Evolutionary conservation across 2,329 filamentous ascomycete genomes (phyloP).

Genomic region (Exserohilum turcica): DNA sequence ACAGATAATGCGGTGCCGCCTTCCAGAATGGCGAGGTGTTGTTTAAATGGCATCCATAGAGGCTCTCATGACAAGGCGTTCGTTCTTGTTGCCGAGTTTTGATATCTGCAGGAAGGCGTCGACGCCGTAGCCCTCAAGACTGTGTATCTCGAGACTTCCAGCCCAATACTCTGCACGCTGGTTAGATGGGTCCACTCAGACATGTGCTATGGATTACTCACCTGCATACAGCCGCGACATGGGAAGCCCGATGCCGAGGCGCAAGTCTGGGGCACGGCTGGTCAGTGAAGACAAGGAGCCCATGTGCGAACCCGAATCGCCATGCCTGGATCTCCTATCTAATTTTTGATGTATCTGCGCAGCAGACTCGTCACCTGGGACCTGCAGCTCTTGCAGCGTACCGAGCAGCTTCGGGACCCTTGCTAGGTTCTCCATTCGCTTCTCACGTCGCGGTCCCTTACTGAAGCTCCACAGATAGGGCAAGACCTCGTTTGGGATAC

Average conservation of each 20-base stretch:
- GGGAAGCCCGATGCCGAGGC: constrained; percentile 89
- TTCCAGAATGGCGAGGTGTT: background rate
- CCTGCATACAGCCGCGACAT: constrained; percentile 88
- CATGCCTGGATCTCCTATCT: constrained; percentile 27
- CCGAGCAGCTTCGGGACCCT: constrained; percentile 90
- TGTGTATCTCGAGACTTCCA: constrained; percentile 87
- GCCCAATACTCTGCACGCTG: constrained; percentile 81
- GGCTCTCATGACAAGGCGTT: constrained; percentile 72
- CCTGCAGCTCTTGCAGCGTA: constrained; percentile 83
- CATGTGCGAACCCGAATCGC: constrained; percentile 41
- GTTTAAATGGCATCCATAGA: constrained; percentile 58
- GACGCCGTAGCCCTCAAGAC: constrained; percentile 91
- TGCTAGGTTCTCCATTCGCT: constrained; percentile 80
- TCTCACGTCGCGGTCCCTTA: constrained; percentile 81
- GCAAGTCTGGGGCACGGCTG: constrained; percentile 80
- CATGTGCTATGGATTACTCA: constrained; percentile 10
- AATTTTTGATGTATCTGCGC: constrained; percentile 25
- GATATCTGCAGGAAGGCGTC: constrained; percentile 97
- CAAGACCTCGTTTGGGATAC: constrained; percentile 81
- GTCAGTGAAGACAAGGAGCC: constrained; percentile 80
- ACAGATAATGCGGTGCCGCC: background rate
- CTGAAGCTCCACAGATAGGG: constrained; percentile 96
- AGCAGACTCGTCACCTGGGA: constrained; percentile 35
- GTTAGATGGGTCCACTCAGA: background rate
- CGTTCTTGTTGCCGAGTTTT: constrained; percentile 96